These are phyloP conservation scores for Isatis lusitanica DNA, from an alignment of 441 rosid species.

Conservation along the genomic window DNA sequence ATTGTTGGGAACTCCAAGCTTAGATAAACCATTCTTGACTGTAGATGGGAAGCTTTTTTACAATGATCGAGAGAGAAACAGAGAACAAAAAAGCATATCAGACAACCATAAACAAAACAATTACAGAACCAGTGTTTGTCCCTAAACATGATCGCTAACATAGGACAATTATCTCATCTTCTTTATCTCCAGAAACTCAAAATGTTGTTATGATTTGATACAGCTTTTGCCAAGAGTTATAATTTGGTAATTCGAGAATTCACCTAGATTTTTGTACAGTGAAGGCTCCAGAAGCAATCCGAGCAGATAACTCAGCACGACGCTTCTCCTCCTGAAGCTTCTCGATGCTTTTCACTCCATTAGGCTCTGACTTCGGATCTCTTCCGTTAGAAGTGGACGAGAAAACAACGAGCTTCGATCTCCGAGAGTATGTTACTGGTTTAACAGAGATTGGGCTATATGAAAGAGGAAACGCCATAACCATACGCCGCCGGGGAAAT, in stretches of 20 bases:
- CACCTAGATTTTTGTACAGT: constrained; percentile 70
- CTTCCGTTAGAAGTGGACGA: constrained; percentile 69
- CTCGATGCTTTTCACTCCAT: constrained; percentile 48
- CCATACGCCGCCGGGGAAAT: not conserved
- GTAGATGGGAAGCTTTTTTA: constrained; percentile 54
- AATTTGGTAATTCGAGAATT: not conserved
- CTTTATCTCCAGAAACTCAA: no score
- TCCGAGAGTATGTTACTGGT: constrained; percentile 30
- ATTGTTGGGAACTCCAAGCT: constrained; percentile 65
- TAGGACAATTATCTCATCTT: no score
- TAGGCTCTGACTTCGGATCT: constrained; percentile 45
- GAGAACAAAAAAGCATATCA: not conserved
- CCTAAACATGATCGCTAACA: not conserved
- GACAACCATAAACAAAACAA: not conserved
- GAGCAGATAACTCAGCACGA: constrained; percentile 72
- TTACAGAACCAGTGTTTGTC: not conserved
- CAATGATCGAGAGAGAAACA: constrained; percentile 1
- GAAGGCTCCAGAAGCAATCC: constrained; percentile 89
- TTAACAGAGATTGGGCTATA: constrained; percentile 25
- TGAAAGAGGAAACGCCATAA: constrained; percentile 36
- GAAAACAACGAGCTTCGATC: constrained; percentile 36
- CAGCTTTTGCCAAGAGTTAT: not conserved
- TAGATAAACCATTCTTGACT: constrained; percentile 69
- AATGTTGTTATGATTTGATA: no score
- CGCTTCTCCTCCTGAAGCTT: constrained; percentile 65